These are phyloP conservation scores for Cutaneotrichosporon cavernicola DNA, from an alignment of 1,284 basidiomycete genomes.

Conservation along the genomic window DNA sequence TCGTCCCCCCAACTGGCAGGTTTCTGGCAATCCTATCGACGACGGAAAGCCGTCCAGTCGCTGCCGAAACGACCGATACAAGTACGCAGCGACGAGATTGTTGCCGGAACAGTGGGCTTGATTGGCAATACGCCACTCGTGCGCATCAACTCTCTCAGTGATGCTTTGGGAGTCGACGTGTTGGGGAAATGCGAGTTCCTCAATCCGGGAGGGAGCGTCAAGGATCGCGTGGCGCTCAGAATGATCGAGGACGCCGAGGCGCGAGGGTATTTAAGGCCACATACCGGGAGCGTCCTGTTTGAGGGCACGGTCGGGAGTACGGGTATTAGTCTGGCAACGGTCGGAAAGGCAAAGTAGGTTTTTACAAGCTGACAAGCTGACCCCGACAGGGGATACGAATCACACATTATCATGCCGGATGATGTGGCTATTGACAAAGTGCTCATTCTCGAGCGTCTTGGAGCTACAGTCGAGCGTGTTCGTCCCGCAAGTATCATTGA, in stretches of 20 bases:
- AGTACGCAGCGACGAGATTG: conserved; percentile 65
- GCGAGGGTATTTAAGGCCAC: conserved; percentile 74
- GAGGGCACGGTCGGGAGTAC: conserved; percentile 98
- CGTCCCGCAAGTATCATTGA: conserved; percentile 85
- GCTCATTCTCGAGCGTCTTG: conserved; percentile 75
- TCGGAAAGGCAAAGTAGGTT: conserved; percentile 76
- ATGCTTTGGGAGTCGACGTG: conserved; percentile 89
- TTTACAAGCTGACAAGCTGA: conserved; percentile 13
- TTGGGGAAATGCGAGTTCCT: conserved; percentile 63
- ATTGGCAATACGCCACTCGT: conserved; percentile 96
- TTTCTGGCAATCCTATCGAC: conserved; percentile 58
- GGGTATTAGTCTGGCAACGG: conserved; percentile 92
- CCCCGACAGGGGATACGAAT: conserved; percentile 55
- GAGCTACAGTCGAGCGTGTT: conserved; percentile 81
- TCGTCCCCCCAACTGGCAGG: conserved; percentile 63
- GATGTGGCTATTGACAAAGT: conserved; percentile 89
- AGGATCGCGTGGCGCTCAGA: conserved; percentile 89
- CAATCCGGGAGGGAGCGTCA: conserved; percentile 96
- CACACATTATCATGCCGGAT: conserved; percentile 82
- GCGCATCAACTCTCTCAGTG: conserved; percentile 84
- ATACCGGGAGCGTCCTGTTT: conserved; percentile 90
- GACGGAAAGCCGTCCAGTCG: conserved; percentile 43
- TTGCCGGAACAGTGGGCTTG: conserved; percentile 72
- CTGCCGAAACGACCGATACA: conserved; percentile 67
- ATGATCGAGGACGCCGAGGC: conserved; percentile 92